phyloP scores from a whole-genome alignment of 169 alveolate species.

The Ichthyophthirius multifiliis region DNA sequence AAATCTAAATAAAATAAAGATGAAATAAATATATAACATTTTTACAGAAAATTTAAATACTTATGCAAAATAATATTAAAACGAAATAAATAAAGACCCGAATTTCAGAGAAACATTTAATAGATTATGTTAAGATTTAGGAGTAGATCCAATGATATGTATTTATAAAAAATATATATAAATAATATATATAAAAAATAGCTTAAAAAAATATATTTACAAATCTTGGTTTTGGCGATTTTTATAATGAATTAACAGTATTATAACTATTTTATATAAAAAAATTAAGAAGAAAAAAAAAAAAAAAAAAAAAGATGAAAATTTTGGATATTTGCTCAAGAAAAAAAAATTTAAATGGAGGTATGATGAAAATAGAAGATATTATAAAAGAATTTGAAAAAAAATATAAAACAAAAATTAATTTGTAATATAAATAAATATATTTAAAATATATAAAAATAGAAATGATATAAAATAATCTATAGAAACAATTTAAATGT shows the following conservation, averaged over 20 bases:
- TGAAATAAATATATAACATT: constrained; percentile 8
- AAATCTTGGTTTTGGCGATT: constrained; percentile 42
- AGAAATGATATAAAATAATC: constrained; percentile 32
- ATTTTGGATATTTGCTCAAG: constrained; percentile 36
- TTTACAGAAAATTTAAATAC: constrained; percentile 23
- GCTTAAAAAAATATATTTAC: constrained; percentile 20
- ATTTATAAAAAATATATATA: not conserved
- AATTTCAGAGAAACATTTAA: constrained; percentile 35
- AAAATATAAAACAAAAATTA: constrained; percentile 8
- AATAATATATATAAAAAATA: not conserved
- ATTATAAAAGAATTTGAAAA: constrained; percentile 20
- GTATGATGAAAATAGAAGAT: constrained; percentile 30
- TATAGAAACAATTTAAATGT: constrained; percentile 6
- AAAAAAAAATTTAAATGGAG: constrained; percentile 25
- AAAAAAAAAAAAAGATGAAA: constrained; percentile 16
- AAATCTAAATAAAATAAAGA: no score
- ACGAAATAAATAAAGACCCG: constrained; percentile 28
- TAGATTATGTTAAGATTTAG: constrained; percentile 29
- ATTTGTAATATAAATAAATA: not conserved
- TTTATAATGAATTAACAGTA: constrained; percentile 42
- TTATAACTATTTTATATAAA: not conserved
- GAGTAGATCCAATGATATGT: constrained; percentile 43
- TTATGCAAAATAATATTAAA: constrained; percentile 27
- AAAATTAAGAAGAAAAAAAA: not conserved
- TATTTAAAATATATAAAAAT: not conserved